Evolutionary conservation across 768 basidiomycete species (phyloP).

Genomic region (Rhodotorula paludigena): DNA sequence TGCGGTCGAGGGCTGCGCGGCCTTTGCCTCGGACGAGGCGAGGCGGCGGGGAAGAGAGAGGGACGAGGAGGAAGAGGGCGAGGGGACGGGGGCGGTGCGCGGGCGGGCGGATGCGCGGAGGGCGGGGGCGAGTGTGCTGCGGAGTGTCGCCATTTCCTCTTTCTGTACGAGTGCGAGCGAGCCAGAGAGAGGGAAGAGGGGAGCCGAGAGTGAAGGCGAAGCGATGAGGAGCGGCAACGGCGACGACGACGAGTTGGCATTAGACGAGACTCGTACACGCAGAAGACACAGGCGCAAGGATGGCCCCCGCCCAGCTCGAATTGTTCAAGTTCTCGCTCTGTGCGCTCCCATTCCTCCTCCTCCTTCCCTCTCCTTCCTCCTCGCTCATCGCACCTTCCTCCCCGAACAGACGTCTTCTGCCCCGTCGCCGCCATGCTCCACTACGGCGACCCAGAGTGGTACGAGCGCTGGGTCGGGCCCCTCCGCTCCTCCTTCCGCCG

Average conservation of each 20-base stretch:
- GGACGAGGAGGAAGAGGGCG: too few species aligned
- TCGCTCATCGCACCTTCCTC: neutral
- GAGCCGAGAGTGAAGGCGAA: too few species aligned
- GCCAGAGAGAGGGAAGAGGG: neutral
- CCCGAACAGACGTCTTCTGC: slow-evolving; percentile 60
- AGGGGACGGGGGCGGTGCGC: neutral
- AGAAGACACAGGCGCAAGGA: slow-evolving; percentile 27
- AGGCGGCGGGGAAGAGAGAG: neutral
- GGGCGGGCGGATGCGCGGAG: neutral
- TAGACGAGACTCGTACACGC: neutral
- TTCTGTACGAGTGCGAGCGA: neutral
- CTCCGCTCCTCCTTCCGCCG: slow-evolving; percentile 50
- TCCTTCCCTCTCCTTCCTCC: neutral
- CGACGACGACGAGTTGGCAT: neutral
- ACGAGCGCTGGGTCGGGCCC: slow-evolving; percentile 67
- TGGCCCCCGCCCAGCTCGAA: slow-evolving; percentile 78
- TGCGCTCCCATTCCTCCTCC: slow-evolving; percentile 45
- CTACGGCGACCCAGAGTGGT: slow-evolving; percentile 86
- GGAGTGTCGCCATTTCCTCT: neutral
- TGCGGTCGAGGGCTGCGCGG: neutral
- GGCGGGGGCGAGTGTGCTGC: neutral
- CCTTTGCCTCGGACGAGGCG: neutral
- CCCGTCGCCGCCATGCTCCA: slow-evolving; percentile 74
- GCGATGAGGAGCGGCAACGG: too few species aligned
- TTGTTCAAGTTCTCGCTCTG: slow-evolving; percentile 68